Percentiles rank a stretch among this genome's conserved stretches.
These are phyloP conservation scores for Fonsecaea pedrosoi DNA, from an alignment of 2,329 filamentous ascomycete species.

Conservation along the genomic window DNA sequence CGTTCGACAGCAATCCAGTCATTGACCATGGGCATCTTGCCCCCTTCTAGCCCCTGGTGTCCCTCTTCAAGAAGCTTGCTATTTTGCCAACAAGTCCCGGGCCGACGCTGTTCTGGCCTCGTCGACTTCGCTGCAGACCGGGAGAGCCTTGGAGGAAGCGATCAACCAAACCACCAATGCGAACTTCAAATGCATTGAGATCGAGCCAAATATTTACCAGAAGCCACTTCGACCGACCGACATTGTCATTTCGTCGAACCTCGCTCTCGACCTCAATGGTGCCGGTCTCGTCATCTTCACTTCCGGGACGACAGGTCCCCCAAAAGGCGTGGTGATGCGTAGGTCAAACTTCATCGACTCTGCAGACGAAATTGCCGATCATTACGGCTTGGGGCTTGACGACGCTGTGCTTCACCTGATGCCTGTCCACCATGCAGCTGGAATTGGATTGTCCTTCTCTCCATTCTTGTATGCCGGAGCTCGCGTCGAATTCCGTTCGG, in stretches of 20 bases:
- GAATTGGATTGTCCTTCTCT: slow-evolving; percentile 42
- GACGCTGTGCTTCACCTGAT: slow-evolving; percentile 46
- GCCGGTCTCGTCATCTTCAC: slow-evolving; percentile 43
- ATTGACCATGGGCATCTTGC: slow-evolving; percentile 8
- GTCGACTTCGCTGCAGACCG: slow-evolving; percentile 10
- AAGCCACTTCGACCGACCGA: slow-evolving; percentile 25
- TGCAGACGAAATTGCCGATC: slow-evolving; percentile 17
- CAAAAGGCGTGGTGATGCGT: slow-evolving; percentile 38
- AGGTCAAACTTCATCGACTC: slow-evolving; percentile 36
- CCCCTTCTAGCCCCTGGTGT: slow-evolving; percentile 36
- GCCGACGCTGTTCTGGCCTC: slow-evolving; percentile 26
- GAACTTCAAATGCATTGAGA: slow-evolving; percentile 31
- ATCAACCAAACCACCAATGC: slow-evolving; percentile 15
- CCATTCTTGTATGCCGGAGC: slow-evolving; percentile 48
- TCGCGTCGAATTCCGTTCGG: slow-evolving; percentile 51
- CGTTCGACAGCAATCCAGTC: neutral
- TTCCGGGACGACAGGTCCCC: slow-evolving; percentile 39
- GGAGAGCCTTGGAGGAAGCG: slow-evolving; percentile 10
- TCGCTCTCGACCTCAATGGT: slow-evolving; percentile 40
- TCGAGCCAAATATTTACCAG: slow-evolving; percentile 36
- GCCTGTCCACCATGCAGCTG: slow-evolving; percentile 44
- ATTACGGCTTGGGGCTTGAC: slow-evolving; percentile 38
- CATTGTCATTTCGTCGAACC: slow-evolving; percentile 40
- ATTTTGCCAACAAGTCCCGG: slow-evolving; percentile 39
- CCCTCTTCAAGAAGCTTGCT: slow-evolving; percentile 44